A percentile compares a stretch with the other conserved stretches of the same genome.
These are phyloP conservation scores for Fonsecaea erecta DNA, from an alignment of 2,329 filamentous ascomycete genomes.

Conservation along the genomic window DNA sequence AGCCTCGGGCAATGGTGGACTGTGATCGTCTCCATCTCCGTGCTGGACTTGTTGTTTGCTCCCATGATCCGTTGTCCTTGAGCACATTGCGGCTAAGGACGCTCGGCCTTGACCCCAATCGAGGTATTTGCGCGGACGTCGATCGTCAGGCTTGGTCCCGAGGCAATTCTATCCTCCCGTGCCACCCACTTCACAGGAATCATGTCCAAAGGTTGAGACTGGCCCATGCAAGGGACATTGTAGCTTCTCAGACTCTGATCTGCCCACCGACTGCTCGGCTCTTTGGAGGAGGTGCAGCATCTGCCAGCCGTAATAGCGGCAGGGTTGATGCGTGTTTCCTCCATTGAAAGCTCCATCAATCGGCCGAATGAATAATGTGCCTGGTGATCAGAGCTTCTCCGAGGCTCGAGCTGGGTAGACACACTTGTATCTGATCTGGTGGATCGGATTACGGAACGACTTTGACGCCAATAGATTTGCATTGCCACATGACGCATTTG, in stretches of 20 bases:
- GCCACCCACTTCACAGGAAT: background rate
- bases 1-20: background rate
- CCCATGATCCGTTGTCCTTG: background rate
- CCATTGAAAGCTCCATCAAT: background rate
- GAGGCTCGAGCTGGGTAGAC: background rate
- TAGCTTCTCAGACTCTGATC: background rate
- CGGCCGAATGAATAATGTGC: background rate
- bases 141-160: background rate
- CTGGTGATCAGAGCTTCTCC: background rate
- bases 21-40: background rate
- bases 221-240: background rate
- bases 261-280: background rate
- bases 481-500: conserved; percentile 73
- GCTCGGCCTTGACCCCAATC: background rate
- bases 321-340: background rate
- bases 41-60: background rate
- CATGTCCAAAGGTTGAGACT: background rate
- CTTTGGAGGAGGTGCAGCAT: background rate
- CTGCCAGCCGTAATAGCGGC: background rate
- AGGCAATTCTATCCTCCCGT: background rate
- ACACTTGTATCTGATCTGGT: background rate
- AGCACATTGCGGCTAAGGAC: background rate
- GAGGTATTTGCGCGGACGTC: background rate
- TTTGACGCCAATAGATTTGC: conserved; percentile 74
- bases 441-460: conserved; percentile 58